phyloP scores from a whole-genome alignment of 139 green algal genomes.

The Eudorina sp. region DNA sequence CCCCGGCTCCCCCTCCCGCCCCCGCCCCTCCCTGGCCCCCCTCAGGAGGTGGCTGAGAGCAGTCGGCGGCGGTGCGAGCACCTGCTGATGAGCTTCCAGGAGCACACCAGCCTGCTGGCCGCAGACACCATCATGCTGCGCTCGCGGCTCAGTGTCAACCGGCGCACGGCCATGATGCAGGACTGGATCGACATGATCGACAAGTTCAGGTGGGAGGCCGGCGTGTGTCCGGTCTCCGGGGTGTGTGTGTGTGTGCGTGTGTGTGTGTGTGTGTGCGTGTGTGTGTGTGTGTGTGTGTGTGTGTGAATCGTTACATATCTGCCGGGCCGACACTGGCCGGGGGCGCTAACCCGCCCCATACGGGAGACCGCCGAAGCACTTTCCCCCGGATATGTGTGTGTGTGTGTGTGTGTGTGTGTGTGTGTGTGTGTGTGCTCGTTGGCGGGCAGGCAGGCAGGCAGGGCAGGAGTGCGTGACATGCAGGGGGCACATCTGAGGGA shows the following conservation, averaged over 20 bases:
- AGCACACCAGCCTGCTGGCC: constrained; percentile 39
- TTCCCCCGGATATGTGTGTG: too few species aligned
- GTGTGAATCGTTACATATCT: too few species aligned
- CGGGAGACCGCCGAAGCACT: too few species aligned
- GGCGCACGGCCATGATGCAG: background rate
- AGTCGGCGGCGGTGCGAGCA: constrained; percentile 41
- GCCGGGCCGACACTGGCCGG: too few species aligned
- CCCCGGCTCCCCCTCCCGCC: background rate
- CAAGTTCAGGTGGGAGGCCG: constrained; percentile 41
- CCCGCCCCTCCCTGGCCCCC: background rate
- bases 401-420: too few species aligned
- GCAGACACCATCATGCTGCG: constrained; percentile 37
- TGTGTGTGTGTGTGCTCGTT: too few species aligned
- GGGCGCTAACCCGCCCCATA: too few species aligned
- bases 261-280: constrained; percentile 23
- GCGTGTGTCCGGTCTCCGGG: too few species aligned
- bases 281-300: too few species aligned
- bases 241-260: constrained; percentile 8
- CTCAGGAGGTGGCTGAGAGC: constrained; percentile 30
- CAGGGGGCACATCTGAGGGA: too few species aligned
- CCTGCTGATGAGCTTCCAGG: constrained; percentile 54
- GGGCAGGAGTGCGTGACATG: too few species aligned
- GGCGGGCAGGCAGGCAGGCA: too few species aligned
- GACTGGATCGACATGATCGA: constrained; percentile 52
- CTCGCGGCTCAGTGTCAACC: background rate